phyloP scores from a whole-genome alignment of 495 filamentous ascomycete genomes.

The Tuber microsphaerosporum region DNA sequence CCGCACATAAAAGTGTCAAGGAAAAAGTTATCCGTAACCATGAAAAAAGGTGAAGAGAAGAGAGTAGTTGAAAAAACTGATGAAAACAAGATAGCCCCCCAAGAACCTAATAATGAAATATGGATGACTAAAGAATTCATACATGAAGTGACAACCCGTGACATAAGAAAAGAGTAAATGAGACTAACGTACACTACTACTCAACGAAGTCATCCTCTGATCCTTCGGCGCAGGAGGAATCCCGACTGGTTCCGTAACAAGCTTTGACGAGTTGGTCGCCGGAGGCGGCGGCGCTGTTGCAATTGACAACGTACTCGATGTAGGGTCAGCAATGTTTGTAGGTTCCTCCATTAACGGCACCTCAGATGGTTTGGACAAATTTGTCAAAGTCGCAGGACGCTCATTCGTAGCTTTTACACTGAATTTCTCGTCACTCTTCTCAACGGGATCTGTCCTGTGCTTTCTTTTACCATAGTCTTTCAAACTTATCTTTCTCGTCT shows the following conservation, averaged over 20 bases:
- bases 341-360: slow-evolving; percentile 10
- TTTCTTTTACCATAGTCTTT: slow-evolving; percentile 54
- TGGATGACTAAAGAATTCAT: slow-evolving; percentile 6
- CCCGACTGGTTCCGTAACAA: slow-evolving; percentile 15
- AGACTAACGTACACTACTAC: slow-evolving; percentile 23
- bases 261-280: slow-evolving; percentile 9
- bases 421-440: slow-evolving; percentile 22
- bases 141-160: not conserved
- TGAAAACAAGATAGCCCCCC: slow-evolving; percentile 12
- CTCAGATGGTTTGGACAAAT: not conserved
- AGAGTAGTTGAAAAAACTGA: slow-evolving; percentile 11
- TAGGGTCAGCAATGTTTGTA: slow-evolving; percentile 18
- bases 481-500: slow-evolving; percentile 65
- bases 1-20: slow-evolving; percentile 8
- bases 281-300: slow-evolving; percentile 13
- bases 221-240: slow-evolving; percentile 27
- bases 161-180: not conserved
- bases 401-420: slow-evolving; percentile 17
- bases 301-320: slow-evolving; percentile 8
- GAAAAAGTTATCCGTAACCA: slow-evolving; percentile 16
- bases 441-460: slow-evolving; percentile 25
- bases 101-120: slow-evolving; percentile 13
- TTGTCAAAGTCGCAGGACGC: not conserved
- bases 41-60: slow-evolving; percentile 14
- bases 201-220: slow-evolving; percentile 19